A percentile compares a stretch with the other conserved stretches of the same genome.
These are phyloP conservation scores for Macadamia tetraphylla DNA, from an alignment of 164 flowering plant species.

Conservation along the genomic window DNA sequence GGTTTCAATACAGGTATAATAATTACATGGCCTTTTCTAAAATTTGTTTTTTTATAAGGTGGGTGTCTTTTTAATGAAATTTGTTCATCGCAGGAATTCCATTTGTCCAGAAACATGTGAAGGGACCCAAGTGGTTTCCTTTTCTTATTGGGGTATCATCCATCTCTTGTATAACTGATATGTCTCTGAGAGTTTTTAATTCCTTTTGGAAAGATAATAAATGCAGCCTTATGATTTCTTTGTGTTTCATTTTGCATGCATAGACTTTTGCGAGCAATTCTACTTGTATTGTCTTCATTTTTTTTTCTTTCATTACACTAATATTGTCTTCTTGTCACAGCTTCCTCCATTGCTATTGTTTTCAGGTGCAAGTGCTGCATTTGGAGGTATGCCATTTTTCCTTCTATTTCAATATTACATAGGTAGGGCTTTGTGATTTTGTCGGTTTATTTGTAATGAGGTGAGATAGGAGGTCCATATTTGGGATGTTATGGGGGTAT, in stretches of 20 bases:
- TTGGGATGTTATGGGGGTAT: too few relatives aligned
- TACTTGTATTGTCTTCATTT: neutral
- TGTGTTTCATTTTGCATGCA: neutral
- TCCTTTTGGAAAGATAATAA: neutral
- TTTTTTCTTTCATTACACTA: neutral
- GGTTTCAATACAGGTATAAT: constrained; percentile 67
- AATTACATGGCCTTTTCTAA: neutral
- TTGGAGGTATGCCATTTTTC: constrained; percentile 59
- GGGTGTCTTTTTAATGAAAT: neutral
- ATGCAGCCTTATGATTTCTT: neutral
- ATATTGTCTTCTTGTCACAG: constrained; percentile 28
- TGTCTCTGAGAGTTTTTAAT: neutral
- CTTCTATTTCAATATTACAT: neutral
- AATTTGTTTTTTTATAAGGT: neutral
- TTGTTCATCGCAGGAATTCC: constrained; percentile 57
- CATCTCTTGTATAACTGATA: neutral
- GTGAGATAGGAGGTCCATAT: too few relatives aligned
- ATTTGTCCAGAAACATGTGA: constrained; percentile 57
- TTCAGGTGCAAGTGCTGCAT: constrained; percentile 71
- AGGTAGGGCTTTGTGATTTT: too few relatives aligned
- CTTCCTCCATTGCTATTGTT: constrained; percentile 58
- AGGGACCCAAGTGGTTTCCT: constrained; percentile 88
- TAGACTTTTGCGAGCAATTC: neutral
- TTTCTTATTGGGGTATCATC: constrained; percentile 67
- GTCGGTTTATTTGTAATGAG: too few relatives aligned